These are phyloP conservation scores for Conoideocrella luteorostrata DNA, from an alignment of 2,329 filamentous ascomycete genomes.

Conservation along the genomic window DNA sequence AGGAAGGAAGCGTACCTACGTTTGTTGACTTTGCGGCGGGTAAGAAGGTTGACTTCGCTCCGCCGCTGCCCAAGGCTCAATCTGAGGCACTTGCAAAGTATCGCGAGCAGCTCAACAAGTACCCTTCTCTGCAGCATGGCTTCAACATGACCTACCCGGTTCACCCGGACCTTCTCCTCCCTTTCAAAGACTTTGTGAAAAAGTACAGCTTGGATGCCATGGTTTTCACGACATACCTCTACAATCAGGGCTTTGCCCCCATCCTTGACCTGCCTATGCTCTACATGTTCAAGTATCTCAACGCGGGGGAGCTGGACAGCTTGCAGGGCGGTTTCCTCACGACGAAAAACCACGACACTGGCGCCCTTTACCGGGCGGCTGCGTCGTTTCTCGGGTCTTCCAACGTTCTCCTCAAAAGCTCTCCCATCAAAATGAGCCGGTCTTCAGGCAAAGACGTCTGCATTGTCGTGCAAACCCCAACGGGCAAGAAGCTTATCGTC, in stretches of 20 bases:
- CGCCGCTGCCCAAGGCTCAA: background rate
- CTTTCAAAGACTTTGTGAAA: conserved; percentile 33
- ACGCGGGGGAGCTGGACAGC: conserved; percentile 3
- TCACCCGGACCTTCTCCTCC: conserved; percentile 33
- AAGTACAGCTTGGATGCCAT: conserved; percentile 34
- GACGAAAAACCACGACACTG: conserved; percentile 4
- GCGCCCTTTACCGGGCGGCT: background rate
- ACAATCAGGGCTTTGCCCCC: conserved; percentile 33
- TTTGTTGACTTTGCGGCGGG: conserved; percentile 6
- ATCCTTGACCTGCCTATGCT: conserved; percentile 28
- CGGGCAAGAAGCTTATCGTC: conserved; percentile 2
- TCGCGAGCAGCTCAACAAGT: conserved; percentile 3
- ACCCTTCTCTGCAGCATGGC: background rate
- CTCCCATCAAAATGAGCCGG: background rate
- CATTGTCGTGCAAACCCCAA: conserved; percentile 9
- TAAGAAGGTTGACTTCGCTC: background rate
- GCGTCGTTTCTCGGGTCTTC: background rate
- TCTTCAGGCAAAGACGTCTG: conserved; percentile 16
- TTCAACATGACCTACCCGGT: conserved; percentile 29
- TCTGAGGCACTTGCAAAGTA: conserved; percentile 2
- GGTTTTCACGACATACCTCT: conserved; percentile 21
- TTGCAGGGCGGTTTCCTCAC: conserved; percentile 16
- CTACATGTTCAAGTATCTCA: conserved; percentile 29
- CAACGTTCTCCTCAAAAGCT: background rate
- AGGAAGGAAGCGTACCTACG: no score